A percentile compares a stretch with the other conserved stretches of the same genome.
Conservation (phyloP, 345 rosid genomes). For the Hypericum androsaemum region DNA sequence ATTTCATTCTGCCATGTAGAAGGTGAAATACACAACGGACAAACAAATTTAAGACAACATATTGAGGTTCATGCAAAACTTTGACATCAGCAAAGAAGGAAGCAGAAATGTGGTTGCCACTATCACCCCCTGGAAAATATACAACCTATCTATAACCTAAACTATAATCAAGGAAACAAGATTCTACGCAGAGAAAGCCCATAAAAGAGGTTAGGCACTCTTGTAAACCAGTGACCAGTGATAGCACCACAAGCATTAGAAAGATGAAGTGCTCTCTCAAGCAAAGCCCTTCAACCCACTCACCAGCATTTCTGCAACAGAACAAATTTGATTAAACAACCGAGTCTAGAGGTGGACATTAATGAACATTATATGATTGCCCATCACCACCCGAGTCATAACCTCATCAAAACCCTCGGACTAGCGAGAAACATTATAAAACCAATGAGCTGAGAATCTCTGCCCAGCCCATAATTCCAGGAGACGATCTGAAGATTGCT, state of each 20-base stretch:
- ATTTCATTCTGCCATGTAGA: too few species aligned
- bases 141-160: slow-evolving; percentile 15
- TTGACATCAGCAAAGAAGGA: slow-evolving; percentile 4
- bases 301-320: slow-evolving; percentile 64
- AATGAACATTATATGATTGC: slow-evolving; percentile 27
- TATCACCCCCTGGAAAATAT: slow-evolving; percentile 9
- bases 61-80: neutral
- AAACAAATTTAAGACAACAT: too few species aligned
- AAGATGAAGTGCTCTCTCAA: slow-evolving; percentile 37
- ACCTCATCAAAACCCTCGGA: slow-evolving; percentile 37
- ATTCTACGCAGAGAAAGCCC: slow-evolving; percentile 16
- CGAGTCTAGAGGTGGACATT: slow-evolving; percentile 26
- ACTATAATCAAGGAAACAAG: neutral
- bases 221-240: slow-evolving; percentile 30
- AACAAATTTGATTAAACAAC: slow-evolving; percentile 42
- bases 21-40: too few species aligned
- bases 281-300: slow-evolving; percentile 46
- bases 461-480: slow-evolving; percentile 61
- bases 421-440: slow-evolving; percentile 34
- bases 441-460: slow-evolving; percentile 49
- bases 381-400: slow-evolving; percentile 35
- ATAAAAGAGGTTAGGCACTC: slow-evolving; percentile 20
- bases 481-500: slow-evolving; percentile 55
- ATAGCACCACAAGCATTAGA: slow-evolving; percentile 41
- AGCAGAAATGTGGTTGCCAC: neutral